phyloP scores from a whole-genome alignment of 805 yeast species.

The Hanseniaspora valbyensis region DNA sequence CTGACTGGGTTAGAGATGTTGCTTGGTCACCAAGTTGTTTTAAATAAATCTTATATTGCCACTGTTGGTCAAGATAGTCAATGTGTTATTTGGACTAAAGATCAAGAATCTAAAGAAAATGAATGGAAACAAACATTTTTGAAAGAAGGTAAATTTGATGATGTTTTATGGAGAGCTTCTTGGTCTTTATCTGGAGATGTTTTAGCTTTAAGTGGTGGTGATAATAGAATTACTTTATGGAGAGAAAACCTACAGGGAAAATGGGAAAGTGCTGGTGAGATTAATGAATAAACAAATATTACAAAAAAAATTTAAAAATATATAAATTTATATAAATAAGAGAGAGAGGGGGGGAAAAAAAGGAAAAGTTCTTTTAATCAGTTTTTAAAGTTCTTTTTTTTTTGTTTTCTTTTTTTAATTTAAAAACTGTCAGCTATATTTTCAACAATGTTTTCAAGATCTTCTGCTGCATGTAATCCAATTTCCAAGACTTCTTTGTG shows the following conservation, averaged over 20 bases:
- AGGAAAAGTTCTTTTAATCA: not conserved
- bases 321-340: not conserved
- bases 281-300: slow-evolving; percentile 48
- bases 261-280: slow-evolving; percentile 97
- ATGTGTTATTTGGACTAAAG: slow-evolving; percentile 77
- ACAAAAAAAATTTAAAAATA: not conserved
- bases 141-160: slow-evolving; percentile 77
- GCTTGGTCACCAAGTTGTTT: slow-evolving; percentile 93
- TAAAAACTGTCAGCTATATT: slow-evolving; percentile 41
- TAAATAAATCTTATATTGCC: slow-evolving; percentile 81
- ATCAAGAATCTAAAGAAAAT: slow-evolving; percentile 49
- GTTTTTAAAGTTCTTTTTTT: not conserved
- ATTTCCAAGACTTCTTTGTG: slow-evolving; percentile 86
- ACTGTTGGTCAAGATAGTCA: slow-evolving; percentile 95
- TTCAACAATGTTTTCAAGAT: slow-evolving; percentile 61
- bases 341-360: not conserved
- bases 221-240: slow-evolving; percentile 92
- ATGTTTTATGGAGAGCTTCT: slow-evolving; percentile 95
- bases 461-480: slow-evolving; percentile 69
- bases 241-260: slow-evolving; percentile 83
- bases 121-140: slow-evolving; percentile 75
- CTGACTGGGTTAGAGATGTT: slow-evolving; percentile 98
- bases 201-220: slow-evolving; percentile 92
- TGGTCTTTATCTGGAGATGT: slow-evolving; percentile 96
- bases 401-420: not conserved